Evolutionary conservation across 2,329 filamentous ascomycete species (phyloP).

Genomic region (Fusarium armeniacum): DNA sequence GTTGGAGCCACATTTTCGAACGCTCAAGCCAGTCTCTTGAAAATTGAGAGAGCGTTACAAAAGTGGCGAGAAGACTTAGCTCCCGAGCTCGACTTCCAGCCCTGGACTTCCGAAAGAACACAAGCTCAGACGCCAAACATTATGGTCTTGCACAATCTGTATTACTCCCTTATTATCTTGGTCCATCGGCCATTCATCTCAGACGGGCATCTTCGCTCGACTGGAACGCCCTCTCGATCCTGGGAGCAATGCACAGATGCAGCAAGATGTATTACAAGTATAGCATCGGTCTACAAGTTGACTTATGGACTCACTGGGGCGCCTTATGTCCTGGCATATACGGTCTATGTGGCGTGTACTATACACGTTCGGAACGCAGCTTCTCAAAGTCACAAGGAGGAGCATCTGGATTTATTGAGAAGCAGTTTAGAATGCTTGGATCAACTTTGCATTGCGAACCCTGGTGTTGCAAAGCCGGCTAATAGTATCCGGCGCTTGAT

Average conservation of each 20-base stretch:
- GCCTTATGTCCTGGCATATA: slow-evolving; percentile 21
- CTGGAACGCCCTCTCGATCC: neutral
- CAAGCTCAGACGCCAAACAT: slow-evolving; percentile 15
- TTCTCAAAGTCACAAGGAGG: neutral
- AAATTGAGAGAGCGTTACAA: slow-evolving; percentile 14
- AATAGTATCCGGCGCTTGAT: slow-evolving; percentile 12
- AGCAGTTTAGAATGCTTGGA: slow-evolving; percentile 13
- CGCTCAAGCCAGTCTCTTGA: slow-evolving; percentile 1
- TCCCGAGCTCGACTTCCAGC: slow-evolving; percentile 7
- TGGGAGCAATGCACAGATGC: slow-evolving; percentile 22
- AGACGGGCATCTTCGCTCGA: slow-evolving; percentile 15
- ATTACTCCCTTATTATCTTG: slow-evolving; percentile 15
- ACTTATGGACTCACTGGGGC: slow-evolving; percentile 1
- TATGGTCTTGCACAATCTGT: slow-evolving; percentile 20
- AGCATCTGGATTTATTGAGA: neutral
- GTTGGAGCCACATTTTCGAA: slow-evolving; percentile 20
- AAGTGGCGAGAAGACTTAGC: slow-evolving; percentile 12
- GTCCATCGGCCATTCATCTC: slow-evolving; percentile 23
- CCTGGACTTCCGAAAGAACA: neutral
- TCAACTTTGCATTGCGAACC: slow-evolving; percentile 11
- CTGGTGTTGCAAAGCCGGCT: slow-evolving; percentile 10
- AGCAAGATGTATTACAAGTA: slow-evolving; percentile 13
- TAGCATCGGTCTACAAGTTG: slow-evolving; percentile 13
- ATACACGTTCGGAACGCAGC: slow-evolving; percentile 23
- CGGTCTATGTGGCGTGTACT: slow-evolving; percentile 19